These are phyloP conservation scores for Parvularia atlantis DNA, from an alignment of 78 protist species.

Conservation along the genomic window DNA sequence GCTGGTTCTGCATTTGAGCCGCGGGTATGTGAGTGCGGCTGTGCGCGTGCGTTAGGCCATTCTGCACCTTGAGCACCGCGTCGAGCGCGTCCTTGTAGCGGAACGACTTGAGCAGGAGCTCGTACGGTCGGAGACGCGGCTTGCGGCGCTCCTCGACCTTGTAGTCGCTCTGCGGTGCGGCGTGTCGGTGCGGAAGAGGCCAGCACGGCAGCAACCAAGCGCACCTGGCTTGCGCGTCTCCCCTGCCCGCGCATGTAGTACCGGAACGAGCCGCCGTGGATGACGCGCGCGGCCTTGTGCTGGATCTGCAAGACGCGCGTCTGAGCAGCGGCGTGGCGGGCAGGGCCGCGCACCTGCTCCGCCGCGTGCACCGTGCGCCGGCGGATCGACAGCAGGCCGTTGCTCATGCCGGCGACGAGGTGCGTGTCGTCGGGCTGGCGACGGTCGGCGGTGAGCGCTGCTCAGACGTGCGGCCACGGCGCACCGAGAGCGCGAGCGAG, in stretches of 20 bases:
- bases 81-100: slow-evolving; percentile 33
- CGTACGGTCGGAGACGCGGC: slow-evolving; percentile 1
- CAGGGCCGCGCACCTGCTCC: not conserved
- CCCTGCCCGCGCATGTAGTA: not conserved
- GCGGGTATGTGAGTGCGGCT: not conserved
- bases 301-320: not conserved
- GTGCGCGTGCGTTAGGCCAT: not conserved
- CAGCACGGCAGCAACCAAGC: not conserved
- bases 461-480: too few relatives aligned
- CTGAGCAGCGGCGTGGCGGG: not conserved
- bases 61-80: slow-evolving; percentile 9
- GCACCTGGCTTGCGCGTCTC: not conserved
- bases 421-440: slow-evolving; percentile 10
- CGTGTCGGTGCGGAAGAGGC: not conserved
- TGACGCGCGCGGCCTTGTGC: not conserved
- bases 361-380: not conserved
- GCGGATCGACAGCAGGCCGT: not conserved
- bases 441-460: too few relatives aligned
- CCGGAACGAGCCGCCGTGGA: not conserved
- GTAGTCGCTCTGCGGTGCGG: too few relatives aligned
- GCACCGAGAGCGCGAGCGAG: slow-evolving; percentile 20
- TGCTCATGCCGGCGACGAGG: slow-evolving; percentile 11
- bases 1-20: not conserved
- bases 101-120: slow-evolving; percentile 12
- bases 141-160: not conserved